Evolutionary conservation across 2,329 filamentous ascomycete genomes (phyloP).

Genomic region (Colletotrichum sp.): DNA sequence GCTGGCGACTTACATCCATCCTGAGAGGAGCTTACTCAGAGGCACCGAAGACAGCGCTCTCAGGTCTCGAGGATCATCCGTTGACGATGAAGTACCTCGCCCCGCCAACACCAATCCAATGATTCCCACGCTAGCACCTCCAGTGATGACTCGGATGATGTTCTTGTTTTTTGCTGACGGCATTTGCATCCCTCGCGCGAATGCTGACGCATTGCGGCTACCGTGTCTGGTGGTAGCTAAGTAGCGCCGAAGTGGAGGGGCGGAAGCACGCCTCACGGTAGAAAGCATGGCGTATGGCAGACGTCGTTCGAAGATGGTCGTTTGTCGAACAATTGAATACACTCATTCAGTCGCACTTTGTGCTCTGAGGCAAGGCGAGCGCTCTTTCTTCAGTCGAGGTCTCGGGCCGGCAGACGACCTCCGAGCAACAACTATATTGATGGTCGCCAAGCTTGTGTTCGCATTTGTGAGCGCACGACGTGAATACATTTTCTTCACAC

Average conservation of each 20-base stretch:
- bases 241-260: background rate
- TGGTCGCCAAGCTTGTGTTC: background rate
- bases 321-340: fast-evolving
- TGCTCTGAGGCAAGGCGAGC: background rate
- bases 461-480: fast-evolving
- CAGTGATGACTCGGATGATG: background rate
- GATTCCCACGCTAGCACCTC: background rate
- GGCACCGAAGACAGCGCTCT: background rate
- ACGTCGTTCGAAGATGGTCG: fast-evolving
- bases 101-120: background rate
- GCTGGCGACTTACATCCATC: background rate
- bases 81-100: background rate
- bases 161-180: background rate
- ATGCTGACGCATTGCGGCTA: background rate
- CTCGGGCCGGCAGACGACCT: background rate
- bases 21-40: background rate
- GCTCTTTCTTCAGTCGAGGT: background rate
- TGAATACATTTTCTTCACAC: fast-evolving
- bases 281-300: background rate
- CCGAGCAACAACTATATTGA: background rate
- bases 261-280: background rate
- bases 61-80: background rate
- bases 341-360: background rate
- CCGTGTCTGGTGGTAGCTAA: background rate
- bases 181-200: background rate